Evolutionary conservation across 2,329 filamentous ascomycete species (phyloP).

Genomic region (Aspergillus novoparasiticus): DNA sequence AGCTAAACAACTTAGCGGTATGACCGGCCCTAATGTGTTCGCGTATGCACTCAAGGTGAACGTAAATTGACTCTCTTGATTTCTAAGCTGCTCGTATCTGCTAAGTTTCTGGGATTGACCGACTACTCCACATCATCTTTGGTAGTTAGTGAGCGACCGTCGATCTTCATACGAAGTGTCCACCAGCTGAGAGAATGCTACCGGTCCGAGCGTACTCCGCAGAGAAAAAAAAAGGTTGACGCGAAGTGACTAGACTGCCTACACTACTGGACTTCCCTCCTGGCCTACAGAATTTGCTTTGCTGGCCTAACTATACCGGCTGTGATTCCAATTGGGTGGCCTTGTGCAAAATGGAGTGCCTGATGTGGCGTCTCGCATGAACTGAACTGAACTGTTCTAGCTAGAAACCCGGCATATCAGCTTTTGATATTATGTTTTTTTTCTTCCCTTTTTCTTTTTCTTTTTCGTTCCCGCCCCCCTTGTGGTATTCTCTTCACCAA

Average conservation of each 20-base stretch:
- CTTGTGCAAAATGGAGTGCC: neutral
- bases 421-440: neutral
- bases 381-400: neutral
- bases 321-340: constrained; percentile 1
- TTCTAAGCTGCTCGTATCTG: neutral
- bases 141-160: neutral
- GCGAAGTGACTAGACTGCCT: neutral
- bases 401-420: neutral
- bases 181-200: neutral
- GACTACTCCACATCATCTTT: neutral
- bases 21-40: neutral
- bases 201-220: neutral
- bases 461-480: no score
- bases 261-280: neutral
- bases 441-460: no score
- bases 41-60: neutral
- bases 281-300: neutral
- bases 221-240: no score
- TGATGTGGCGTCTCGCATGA: neutral
- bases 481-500: neutral
- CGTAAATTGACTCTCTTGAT: neutral
- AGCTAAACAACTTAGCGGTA: neutral
- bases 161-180: neutral
- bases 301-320: neutral
- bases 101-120: neutral